Evolutionary conservation across 2,329 filamentous ascomycete genomes (phyloP).

Genomic region (Aaosphaeria pasadenensis): DNA sequence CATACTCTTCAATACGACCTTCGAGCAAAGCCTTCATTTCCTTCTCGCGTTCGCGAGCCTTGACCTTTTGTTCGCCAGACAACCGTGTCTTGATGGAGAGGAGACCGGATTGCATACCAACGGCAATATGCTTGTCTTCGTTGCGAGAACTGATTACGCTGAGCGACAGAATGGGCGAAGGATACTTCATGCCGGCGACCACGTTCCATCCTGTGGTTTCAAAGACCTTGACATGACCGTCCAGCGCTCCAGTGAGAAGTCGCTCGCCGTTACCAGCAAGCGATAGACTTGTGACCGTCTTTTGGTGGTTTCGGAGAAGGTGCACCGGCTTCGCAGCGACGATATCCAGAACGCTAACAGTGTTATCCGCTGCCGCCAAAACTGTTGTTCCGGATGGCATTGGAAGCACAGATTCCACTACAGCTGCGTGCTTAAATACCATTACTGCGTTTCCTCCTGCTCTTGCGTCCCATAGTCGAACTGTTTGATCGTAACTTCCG

Average conservation of each 20-base stretch:
- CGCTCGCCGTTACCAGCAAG: conserved; percentile 77
- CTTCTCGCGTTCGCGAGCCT: conserved; percentile 72
- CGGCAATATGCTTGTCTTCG: conserved; percentile 88
- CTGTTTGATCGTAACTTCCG: conserved; percentile 92
- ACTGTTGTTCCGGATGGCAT: conserved; percentile 84
- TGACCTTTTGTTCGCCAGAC: conserved; percentile 74
- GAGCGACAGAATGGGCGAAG: conserved; percentile 83
- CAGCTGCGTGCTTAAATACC: conserved; percentile 90
- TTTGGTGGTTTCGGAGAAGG: conserved; percentile 91
- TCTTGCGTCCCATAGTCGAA: conserved; percentile 89
- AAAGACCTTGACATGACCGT: conserved; percentile 96
- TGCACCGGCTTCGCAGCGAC: conserved; percentile 86
- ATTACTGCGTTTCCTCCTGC: conserved; percentile 66
- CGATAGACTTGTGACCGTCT: conserved; percentile 87
- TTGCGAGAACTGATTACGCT: conserved; percentile 67
- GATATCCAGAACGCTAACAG: conserved; percentile 87
- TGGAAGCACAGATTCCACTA: conserved; percentile 84
- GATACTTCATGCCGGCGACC: conserved; percentile 91
- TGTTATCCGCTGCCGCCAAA: conserved; percentile 78
- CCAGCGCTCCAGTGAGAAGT: conserved; percentile 82
- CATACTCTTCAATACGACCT: conserved; percentile 74
- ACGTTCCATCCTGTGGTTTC: conserved; percentile 95
- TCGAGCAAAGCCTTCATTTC: conserved; percentile 81
- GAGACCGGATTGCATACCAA: conserved; percentile 93
- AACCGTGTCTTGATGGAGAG: conserved; percentile 87